phyloP scores from a whole-genome alignment of 1,284 basidiomycete species.

The Megacollybia platyphylla region DNA sequence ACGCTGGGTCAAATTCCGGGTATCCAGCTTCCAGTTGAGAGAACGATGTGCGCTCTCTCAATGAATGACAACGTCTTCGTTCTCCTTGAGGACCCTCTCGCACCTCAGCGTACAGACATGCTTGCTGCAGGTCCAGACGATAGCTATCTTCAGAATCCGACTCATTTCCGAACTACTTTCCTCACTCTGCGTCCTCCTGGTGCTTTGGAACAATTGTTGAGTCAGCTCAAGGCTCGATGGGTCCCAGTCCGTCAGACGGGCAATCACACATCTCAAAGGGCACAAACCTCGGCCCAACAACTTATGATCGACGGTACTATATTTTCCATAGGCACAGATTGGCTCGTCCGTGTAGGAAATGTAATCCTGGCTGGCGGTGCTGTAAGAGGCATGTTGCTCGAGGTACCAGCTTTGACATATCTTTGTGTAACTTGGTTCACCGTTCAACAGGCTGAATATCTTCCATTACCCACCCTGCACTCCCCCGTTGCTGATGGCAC shows the following conservation, averaged over 20 bases:
- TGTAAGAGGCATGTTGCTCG: constrained; percentile 66
- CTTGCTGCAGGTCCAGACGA: constrained; percentile 25
- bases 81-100: constrained; percentile 57
- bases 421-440: background rate
- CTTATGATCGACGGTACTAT: constrained; percentile 56
- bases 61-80: constrained; percentile 72
- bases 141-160: constrained; percentile 29
- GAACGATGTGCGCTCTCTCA: constrained; percentile 58
- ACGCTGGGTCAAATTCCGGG: constrained; percentile 41
- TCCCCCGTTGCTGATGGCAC: constrained; percentile 48
- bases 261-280: constrained; percentile 23
- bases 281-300: constrained; percentile 44
- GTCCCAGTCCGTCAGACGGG: constrained; percentile 48
- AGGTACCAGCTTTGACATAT: constrained; percentile 30
- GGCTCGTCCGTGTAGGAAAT: constrained; percentile 69
- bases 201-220: constrained; percentile 57
- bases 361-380: constrained; percentile 60
- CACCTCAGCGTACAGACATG: constrained; percentile 51
- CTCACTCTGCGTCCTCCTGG: constrained; percentile 59
- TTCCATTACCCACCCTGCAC: constrained; percentile 54
- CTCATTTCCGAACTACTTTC: constrained; percentile 64
- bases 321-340: constrained; percentile 63
- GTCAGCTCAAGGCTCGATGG: constrained; percentile 64
- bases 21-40: constrained; percentile 38
- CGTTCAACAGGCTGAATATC: constrained; percentile 55